Evolutionary conservation across 1,284 basidiomycete species (phyloP), one percentile per base, ranked within the genome.

Genomic region (Leccinum griseonigrum): DNA sequence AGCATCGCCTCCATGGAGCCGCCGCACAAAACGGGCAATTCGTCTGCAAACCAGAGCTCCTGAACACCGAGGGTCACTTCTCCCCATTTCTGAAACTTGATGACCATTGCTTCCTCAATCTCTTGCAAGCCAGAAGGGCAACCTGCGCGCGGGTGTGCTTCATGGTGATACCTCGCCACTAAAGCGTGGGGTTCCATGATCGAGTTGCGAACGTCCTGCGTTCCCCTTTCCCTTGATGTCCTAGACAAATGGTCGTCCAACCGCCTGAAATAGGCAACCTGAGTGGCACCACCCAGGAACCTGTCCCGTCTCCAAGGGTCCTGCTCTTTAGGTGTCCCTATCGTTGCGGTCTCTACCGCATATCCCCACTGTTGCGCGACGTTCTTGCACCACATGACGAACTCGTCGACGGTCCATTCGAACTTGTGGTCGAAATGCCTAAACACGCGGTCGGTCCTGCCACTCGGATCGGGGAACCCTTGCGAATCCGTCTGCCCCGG

Each of bases 371-470:
- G 83, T 9, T 75, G 74, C 1, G 91, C 92, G 3, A 80, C 81
- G 1, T 72, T 74, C 28, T 76, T 68, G 67, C 90, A 94, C 90
- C 92, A 97, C 9, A 70, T 68, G 32, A 76, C 72, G 73, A 96
- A 97, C 72, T 97, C 95, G 3, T 85, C 83, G 0, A 78, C 75
- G 0, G 93, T 97, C 92, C 93, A 97, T 75, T 98, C 95, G 69
- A 97, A 93, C 72, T 96, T 93, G 77, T 98, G 96, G 70, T 97
- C 95, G 22, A 79, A 74, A 72, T 98, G 89, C 60, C 96, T 79
- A 75, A 91, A 91, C 28, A 86, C 72, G 2, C 93, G 83, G 53
- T 85, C 77, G 0, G 94, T 95, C 5, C 94, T 87, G 26, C 78
- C 75, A 0, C 88, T 91, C 6, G 90, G 89, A 74, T 97, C 95